Evolutionary conservation across 805 yeast genomes (phyloP).

Genomic region (Priceomyces medius): DNA sequence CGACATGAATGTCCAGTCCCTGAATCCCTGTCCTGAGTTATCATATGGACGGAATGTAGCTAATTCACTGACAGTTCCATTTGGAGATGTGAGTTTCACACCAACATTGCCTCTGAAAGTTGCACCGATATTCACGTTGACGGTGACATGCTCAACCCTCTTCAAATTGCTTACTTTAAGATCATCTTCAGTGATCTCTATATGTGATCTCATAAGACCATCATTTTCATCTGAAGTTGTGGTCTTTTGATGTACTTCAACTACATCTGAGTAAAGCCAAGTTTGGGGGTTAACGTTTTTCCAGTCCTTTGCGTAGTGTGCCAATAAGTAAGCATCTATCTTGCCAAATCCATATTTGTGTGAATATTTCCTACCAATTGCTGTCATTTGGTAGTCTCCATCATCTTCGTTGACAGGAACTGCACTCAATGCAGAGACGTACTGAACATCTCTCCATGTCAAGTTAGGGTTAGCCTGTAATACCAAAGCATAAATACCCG

Average conservation of each 20-base stretch:
- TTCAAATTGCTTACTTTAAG: constrained; percentile 60
- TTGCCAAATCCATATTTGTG: constrained; percentile 92
- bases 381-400: constrained; percentile 72
- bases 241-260: constrained; percentile 28
- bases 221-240: constrained; percentile 11
- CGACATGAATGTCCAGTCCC: constrained; percentile 88
- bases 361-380: constrained; percentile 67
- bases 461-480: constrained; percentile 80
- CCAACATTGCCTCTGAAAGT: constrained; percentile 67
- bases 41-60: constrained; percentile 70
- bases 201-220: constrained; percentile 24
- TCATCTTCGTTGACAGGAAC: constrained; percentile 66
- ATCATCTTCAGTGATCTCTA: constrained; percentile 46
- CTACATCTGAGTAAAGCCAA: constrained; percentile 59
- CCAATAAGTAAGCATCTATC: constrained; percentile 76
- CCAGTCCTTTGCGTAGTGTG: constrained; percentile 72
- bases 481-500: constrained; percentile 87
- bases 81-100: constrained; percentile 69
- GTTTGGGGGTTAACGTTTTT: constrained; percentile 87
- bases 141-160: constrained; percentile 81
- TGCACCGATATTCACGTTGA: constrained; percentile 69
- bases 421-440: constrained; percentile 70
- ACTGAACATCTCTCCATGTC: constrained; percentile 96
- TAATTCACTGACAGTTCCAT: constrained; percentile 68
- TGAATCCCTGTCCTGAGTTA: constrained; percentile 54